phyloP scores from a whole-genome alignment of 2,329 filamentous ascomycete genomes.

The Mycosphaerella sp. region DNA sequence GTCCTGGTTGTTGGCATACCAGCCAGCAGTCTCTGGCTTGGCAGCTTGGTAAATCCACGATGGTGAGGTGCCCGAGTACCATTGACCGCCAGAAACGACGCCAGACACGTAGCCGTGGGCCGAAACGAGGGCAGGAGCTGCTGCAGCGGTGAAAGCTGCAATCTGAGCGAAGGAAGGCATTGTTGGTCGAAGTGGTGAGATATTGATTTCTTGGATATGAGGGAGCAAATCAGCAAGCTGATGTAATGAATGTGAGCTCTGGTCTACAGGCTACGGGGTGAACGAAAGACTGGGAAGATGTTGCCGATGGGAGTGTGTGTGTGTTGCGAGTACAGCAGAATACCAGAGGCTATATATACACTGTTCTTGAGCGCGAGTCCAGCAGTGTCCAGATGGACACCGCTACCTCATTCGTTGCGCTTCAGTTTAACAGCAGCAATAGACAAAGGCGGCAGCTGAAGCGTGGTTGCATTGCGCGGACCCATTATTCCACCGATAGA shows the following conservation, averaged over 20 bases:
- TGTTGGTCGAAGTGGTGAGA: neutral
- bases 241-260: constrained; percentile 16
- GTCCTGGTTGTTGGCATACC: constrained; percentile 35
- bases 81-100: constrained; percentile 43
- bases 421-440: constrained; percentile 15
- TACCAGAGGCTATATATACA: constrained; percentile 7
- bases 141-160: constrained; percentile 14
- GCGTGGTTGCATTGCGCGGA: constrained; percentile 7
- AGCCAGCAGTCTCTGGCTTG: constrained; percentile 46
- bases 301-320: constrained; percentile 2
- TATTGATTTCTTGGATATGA: constrained; percentile 1
- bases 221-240: constrained; percentile 9
- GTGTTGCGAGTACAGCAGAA: neutral
- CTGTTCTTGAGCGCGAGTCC: neutral
- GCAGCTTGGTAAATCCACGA: constrained; percentile 49
- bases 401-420: constrained; percentile 3
- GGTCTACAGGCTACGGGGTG: constrained; percentile 11
- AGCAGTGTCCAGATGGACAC: neutral
- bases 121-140: constrained; percentile 31
- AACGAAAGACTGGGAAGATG: constrained; percentile 15
- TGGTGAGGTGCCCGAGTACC: constrained; percentile 40
- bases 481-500: constrained; percentile 12
- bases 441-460: constrained; percentile 15
- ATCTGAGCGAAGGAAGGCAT: constrained; percentile 19
- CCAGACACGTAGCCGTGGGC: constrained; percentile 42